Percentiles rank a stretch among this genome's conserved stretches.
Evolutionary conservation across 2,329 filamentous ascomycete species (phyloP).

Genomic region (Fusarium piperis): DNA sequence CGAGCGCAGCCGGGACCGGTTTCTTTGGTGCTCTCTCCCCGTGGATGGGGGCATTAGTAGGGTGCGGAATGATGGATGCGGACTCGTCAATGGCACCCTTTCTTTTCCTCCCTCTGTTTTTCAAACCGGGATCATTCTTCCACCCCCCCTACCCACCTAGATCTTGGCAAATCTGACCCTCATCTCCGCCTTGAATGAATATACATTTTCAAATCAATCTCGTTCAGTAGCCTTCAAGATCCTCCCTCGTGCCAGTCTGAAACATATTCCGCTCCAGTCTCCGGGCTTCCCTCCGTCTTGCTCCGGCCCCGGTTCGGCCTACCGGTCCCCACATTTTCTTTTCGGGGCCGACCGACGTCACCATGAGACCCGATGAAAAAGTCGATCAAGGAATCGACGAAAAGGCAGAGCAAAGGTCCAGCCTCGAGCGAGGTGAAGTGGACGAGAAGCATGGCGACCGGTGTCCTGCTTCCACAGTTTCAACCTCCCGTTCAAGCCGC

Average conservation of each 20-base stretch:
- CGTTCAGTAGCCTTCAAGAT: background rate
- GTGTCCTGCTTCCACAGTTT: constrained; percentile 26
- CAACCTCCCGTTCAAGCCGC: constrained; percentile 8
- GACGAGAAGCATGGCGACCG: background rate
- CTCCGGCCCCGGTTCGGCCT: constrained; percentile 18
- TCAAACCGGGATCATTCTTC: constrained; percentile 30
- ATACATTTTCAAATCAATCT: background rate
- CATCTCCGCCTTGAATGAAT: background rate
- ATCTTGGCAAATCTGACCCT: constrained; percentile 2
- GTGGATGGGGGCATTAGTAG: background rate
- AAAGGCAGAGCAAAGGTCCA: constrained; percentile 24
- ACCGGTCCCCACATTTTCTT: constrained; percentile 24
- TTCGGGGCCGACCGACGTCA: constrained; percentile 31
- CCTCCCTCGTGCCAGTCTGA: background rate
- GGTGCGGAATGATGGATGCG: background rate
- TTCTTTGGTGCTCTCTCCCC: background rate
- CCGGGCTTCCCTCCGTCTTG: background rate
- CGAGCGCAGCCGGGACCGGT: constrained; percentile 5
- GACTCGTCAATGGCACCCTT: background rate
- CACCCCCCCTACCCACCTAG: constrained; percentile 1
- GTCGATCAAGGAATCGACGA: background rate
- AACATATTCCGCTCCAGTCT: background rate
- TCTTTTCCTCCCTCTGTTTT: background rate
- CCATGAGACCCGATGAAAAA: background rate
- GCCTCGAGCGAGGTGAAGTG: constrained; percentile 21